A percentile compares a stretch with the other conserved stretches of the same genome.
phyloP scores from a whole-genome alignment of 78 protist genomes.

The Andalucia godoyi region DNA sequence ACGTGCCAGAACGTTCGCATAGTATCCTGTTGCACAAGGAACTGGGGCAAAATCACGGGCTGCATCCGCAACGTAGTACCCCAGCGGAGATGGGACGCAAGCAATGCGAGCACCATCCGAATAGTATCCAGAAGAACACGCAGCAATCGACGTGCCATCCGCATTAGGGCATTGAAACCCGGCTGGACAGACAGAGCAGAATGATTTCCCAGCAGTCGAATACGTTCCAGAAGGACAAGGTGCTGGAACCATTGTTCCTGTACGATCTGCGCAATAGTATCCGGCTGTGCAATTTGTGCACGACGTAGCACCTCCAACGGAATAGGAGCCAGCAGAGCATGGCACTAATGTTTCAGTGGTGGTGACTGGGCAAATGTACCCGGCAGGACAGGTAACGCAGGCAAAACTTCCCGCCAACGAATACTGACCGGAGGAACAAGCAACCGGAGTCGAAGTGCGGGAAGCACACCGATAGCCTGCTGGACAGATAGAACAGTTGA shows the following conservation, averaged over 20 bases:
- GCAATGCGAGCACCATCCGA: too few relatives aligned
- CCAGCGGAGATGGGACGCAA: too few relatives aligned
- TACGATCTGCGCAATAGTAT: background rate
- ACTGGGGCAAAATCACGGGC: too few relatives aligned
- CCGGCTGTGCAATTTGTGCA: conserved; percentile 16
- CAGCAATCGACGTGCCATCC: too few relatives aligned
- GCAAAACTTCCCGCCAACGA: background rate
- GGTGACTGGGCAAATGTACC: background rate
- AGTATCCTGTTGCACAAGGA: too few relatives aligned
- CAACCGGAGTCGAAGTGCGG: too few relatives aligned
- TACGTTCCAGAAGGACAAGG: background rate
- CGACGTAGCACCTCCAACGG: background rate
- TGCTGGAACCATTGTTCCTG: background rate
- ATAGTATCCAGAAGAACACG: too few relatives aligned
- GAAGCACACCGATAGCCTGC: background rate
- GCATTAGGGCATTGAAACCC: conserved; percentile 16
- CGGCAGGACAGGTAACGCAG: background rate
- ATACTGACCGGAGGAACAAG: background rate
- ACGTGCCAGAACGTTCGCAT: too few relatives aligned
- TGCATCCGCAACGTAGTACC: too few relatives aligned
- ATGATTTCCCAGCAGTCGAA: background rate
- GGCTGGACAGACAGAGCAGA: conserved; percentile 14
- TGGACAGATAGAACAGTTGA: conserved; percentile 6
- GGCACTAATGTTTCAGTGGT: too few relatives aligned
- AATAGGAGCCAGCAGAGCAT: background rate